Evolutionary conservation across 2,329 filamentous ascomycete species (phyloP).

Genomic region (Thelonectria olida): DNA sequence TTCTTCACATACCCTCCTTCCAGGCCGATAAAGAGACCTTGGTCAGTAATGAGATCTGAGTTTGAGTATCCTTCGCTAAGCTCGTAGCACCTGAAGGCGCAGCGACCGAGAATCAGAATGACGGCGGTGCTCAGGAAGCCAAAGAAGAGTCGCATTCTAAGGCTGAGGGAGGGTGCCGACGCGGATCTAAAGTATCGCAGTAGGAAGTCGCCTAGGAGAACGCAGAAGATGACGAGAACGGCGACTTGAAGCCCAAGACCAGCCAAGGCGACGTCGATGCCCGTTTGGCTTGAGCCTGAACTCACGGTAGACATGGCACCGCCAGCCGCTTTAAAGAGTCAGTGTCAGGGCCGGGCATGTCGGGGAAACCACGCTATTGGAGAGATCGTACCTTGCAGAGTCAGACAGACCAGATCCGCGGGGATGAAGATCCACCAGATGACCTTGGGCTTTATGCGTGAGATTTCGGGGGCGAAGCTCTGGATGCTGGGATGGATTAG

Average conservation of each 20-base stretch:
- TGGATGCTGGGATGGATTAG: slow-evolving; percentile 44
- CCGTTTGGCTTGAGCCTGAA: slow-evolving; percentile 54
- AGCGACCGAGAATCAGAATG: slow-evolving; percentile 67
- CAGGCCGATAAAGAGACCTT: slow-evolving; percentile 62
- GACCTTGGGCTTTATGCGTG: slow-evolving; percentile 51
- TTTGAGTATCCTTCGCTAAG: slow-evolving; percentile 67
- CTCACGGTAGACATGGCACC: slow-evolving; percentile 60
- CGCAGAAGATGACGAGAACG: slow-evolving; percentile 62
- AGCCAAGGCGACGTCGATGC: slow-evolving; percentile 51
- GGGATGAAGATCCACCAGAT: slow-evolving; percentile 60
- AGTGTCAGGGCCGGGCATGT: no score
- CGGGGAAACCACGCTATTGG: no score
- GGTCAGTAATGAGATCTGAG: slow-evolving; percentile 61
- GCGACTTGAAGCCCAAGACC: slow-evolving; percentile 68
- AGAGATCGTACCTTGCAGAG: slow-evolving; percentile 50
- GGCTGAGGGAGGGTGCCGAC: slow-evolving; percentile 25
- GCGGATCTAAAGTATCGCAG: slow-evolving; percentile 46
- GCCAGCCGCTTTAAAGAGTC: slow-evolving; percentile 55
- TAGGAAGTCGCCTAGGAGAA: slow-evolving; percentile 59
- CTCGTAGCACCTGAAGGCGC: slow-evolving; percentile 71
- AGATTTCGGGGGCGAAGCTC: slow-evolving; percentile 48
- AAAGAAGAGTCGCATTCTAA: slow-evolving; percentile 55
- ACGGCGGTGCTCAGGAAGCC: slow-evolving; percentile 62
- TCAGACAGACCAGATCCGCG: slow-evolving; percentile 63
- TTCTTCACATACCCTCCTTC: slow-evolving; percentile 56